Base-by-base conservation (phyloP, 768 basidiomycete genomes). In the Kwoniella heveanensis region DNA sequence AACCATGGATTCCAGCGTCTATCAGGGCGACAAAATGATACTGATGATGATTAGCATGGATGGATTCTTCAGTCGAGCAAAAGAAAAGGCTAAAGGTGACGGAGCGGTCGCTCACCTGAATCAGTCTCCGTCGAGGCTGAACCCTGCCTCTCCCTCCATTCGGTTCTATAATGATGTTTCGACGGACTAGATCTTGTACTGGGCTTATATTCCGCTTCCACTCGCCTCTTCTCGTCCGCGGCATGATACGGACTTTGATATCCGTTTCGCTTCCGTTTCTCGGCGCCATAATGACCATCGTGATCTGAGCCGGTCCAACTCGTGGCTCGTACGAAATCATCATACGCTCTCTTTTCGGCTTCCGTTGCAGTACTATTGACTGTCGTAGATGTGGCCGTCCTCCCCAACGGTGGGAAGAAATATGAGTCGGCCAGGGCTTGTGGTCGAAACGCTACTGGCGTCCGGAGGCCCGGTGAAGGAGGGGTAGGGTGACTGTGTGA, bases 111-210 rank as follows among this genome's bases (percentile, higher is more conserved):
- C 48, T 49, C 48, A 49, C 48, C 48, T 10, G 21, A 22, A 49
- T 49, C 48, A 9, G 48, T 30, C 47, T 30, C 30, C 22, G 44
- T 46, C 49, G 26, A 58, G 9, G 15, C 48, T 7, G 57, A 58
- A 9, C 57, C 57, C 27, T 50, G 46, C 37, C 57, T 58, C 48
- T 58, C 57, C n/a, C 48, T 27, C n/a, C 25, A 58, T 50, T 58
- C 57, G 8, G 39, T 29, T 26, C 17, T 46, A 47, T 57, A 57
- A 26, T 27, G 55, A 47, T 47, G 37, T 22, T 57, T 57, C 12
- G 54, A 46, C n/a, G 32, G 25, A 46, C 39, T 44, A 19, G 39
- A 44, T 17, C 39, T 44, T 3, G 39, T 10, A 17, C 39, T 44
- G 10, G 17, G 19, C 39, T 17, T 17, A 3, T 3, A 44, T 8